Evolutionary conservation across 2,329 filamentous ascomycete genomes (phyloP), one percentile per base, ranked within the genome.

Genomic region (Aureobasidium subglaciale): DNA sequence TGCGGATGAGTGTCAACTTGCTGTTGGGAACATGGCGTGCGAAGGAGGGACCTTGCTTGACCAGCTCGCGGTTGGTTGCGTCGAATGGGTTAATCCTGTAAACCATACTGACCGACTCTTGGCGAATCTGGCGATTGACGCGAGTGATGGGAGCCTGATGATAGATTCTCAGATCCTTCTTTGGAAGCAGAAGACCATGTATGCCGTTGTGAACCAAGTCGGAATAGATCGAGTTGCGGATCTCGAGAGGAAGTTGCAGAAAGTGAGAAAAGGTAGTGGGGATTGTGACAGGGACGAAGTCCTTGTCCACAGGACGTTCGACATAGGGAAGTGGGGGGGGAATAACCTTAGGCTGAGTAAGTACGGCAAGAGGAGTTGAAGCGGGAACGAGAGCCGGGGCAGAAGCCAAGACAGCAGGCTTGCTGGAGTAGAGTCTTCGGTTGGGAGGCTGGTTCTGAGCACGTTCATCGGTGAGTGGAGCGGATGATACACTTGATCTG

Each of bases 81-180:
- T 42, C 13, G 38, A 35, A 43, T 8, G 18, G 20, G 10, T 54
- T 54, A 13, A 16, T 30, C 4, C 15, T 29, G 30, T 54, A 54
- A 29, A 54, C 27, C 32, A 54, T 5, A 1, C 11, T 5, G 15
- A 54, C 15, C 2, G 50, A 38, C 7, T 54, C 50, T 7, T 3
- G n/a, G 9, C 50, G 50, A 9, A 54, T 54, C 9, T 32, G 20
- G 16, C 30, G 25, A 9, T 43, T 42, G 27, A 43, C 50, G 15
- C 50, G 50, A 43, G 50, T 54, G 18, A 54, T 54, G 15, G 50
- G 27, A 15, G 50, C 32, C 11, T 54, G 50, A n/a, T 42, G 38
- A 8, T 52, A 40, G 11, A 27, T 16, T 24, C 16, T 52, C 13
- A 25, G 5, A 2, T 42, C 38, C 20, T 46, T 46, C 8, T 29